phyloP scores from a whole-genome alignment of 2,329 filamentous ascomycete species.

The Stromatinia cepivora region DNA sequence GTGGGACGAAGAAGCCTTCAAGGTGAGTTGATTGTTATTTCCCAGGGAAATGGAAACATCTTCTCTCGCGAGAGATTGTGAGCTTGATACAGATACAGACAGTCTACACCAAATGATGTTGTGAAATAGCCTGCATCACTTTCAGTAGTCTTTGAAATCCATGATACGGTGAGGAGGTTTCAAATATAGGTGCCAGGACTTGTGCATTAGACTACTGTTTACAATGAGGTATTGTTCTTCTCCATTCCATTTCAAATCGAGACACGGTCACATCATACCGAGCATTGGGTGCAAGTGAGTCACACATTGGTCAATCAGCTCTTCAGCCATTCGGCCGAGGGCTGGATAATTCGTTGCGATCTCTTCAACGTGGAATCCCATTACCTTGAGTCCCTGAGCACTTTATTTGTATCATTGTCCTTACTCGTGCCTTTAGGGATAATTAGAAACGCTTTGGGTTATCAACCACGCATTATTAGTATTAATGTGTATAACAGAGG shows the following conservation, averaged over 20 bases:
- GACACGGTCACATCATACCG: neutral
- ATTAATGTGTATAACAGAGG: neutral
- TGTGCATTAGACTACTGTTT: neutral
- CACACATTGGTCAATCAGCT: neutral
- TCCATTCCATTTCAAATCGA: neutral
- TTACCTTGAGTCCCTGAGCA: neutral
- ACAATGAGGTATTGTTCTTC: neutral
- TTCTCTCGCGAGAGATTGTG: neutral
- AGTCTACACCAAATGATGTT: neutral
- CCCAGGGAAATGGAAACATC: neutral
- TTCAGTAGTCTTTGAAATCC: too few species aligned
- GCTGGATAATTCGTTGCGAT: neutral
- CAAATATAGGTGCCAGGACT: neutral
- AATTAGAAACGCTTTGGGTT: neutral
- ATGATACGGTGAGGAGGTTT: neutral
- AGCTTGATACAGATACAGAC: too few species aligned
- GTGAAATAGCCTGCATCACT: neutral
- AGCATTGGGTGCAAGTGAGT: neutral
- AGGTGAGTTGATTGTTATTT: neutral
- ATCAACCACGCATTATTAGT: neutral
- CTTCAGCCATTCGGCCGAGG: neutral
- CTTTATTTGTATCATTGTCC: neutral
- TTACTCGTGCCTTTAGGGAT: neutral
- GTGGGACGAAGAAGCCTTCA: neutral
- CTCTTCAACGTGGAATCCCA: neutral